Conservation (phyloP, 2,329 filamentous ascomycete species). For the Dactylonectria estremocensis region DNA sequence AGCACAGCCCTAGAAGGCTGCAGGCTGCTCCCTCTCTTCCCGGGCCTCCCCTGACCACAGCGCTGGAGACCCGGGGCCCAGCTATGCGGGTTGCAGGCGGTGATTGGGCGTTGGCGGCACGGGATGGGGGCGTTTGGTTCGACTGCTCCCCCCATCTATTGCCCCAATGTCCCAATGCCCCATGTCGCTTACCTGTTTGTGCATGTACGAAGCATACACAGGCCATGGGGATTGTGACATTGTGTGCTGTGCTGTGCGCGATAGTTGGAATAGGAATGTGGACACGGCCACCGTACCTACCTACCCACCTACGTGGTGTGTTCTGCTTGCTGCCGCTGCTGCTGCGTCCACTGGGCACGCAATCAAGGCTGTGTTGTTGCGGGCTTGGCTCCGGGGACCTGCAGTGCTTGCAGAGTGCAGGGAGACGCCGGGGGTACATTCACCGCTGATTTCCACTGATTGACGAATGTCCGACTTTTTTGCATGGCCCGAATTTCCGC, state of each 20-base stretch:
- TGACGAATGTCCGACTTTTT: neutral
- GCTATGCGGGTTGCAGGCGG: constrained; percentile 15
- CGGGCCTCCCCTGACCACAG: neutral
- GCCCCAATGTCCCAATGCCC: constrained; percentile 1
- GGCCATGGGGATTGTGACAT: too few relatives aligned
- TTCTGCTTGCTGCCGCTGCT: neutral
- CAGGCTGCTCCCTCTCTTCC: constrained; percentile 6
- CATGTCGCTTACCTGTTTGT: neutral
- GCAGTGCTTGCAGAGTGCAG: constrained; percentile 8
- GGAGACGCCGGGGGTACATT: neutral
- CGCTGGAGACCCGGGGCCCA: constrained; percentile 7
- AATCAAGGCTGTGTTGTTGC: constrained; percentile 9
- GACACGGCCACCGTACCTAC: neutral
- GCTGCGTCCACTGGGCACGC: neutral
- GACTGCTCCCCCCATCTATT: neutral
- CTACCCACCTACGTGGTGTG: neutral
- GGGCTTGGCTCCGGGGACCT: constrained; percentile 12
- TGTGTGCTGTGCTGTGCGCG: neutral
- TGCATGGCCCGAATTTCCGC: neutral
- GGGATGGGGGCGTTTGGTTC: neutral
- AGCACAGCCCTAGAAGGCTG: constrained; percentile 44
- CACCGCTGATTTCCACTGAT: constrained; percentile 7
- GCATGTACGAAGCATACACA: too few relatives aligned
- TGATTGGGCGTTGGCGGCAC: constrained; percentile 20
- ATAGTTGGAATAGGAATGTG: neutral